A percentile compares a stretch with the other conserved stretches of the same genome.
These are phyloP conservation scores for Juncus inflexus DNA, from an alignment of 176 grass and related monocot genomes.

Conservation along the genomic window DNA sequence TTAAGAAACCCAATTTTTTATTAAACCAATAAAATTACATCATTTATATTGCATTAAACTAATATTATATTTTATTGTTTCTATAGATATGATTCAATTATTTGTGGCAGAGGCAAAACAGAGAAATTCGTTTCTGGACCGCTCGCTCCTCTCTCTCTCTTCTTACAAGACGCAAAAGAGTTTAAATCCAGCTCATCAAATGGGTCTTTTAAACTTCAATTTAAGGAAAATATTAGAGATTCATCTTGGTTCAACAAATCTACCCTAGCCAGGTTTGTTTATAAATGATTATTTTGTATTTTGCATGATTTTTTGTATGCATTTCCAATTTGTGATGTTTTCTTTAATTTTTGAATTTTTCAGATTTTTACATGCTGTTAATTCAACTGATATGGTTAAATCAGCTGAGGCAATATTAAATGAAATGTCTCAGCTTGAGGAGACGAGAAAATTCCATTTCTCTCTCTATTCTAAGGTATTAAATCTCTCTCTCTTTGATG, in stretches of 20 bases:
- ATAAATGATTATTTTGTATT: neutral
- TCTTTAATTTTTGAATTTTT: slow-evolving; percentile 22
- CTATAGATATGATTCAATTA: slow-evolving; percentile 64
- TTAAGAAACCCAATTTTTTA: slow-evolving; percentile 1
- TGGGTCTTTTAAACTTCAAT: slow-evolving; percentile 61
- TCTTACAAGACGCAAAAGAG: slow-evolving; percentile 68
- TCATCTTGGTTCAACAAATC: slow-evolving; percentile 85
- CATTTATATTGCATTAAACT: neutral
- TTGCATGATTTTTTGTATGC: slow-evolving; percentile 18
- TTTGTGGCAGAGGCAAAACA: slow-evolving; percentile 50
- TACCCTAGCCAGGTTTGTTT: slow-evolving; percentile 56
- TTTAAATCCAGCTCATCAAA: slow-evolving; percentile 43
- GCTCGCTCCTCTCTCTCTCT: slow-evolving; percentile 53
- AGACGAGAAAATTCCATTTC: slow-evolving; percentile 97
- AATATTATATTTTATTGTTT: slow-evolving; percentile 9
- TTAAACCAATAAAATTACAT: neutral
- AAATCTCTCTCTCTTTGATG: neutral
- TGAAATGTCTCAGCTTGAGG: slow-evolving; percentile 89
- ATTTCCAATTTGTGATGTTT: slow-evolving; percentile 16
- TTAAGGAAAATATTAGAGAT: slow-evolving; percentile 36
- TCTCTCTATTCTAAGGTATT: slow-evolving; percentile 73
- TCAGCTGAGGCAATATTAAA: slow-evolving; percentile 60
- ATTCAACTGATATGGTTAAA: slow-evolving; percentile 55
- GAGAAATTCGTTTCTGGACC: slow-evolving; percentile 67
- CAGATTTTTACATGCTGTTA: slow-evolving; percentile 77